Conservation (phyloP, 768 basidiomycete genomes). For the Agaricus sinodeliciosus region DNA sequence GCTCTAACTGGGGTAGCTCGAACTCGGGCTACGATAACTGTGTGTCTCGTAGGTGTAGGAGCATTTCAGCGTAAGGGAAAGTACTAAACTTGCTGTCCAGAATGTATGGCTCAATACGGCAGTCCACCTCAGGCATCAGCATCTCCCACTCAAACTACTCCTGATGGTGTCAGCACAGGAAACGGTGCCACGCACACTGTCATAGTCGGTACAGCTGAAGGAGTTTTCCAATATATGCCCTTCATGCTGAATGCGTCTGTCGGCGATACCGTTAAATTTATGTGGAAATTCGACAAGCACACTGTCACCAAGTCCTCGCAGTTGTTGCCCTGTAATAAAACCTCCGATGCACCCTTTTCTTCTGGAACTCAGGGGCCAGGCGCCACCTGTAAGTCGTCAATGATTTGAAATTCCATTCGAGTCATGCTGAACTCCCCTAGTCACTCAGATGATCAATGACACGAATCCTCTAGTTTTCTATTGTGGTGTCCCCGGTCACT, state of each 20-base stretch:
- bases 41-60: conserved; percentile 51
- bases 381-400: conserved; percentile 50
- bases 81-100: conserved; percentile 22
- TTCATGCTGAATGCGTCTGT: conserved; percentile 70
- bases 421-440: conserved; percentile 24
- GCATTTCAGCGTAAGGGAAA: background rate
- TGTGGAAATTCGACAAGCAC: conserved; percentile 76
- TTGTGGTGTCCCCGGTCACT: conserved; percentile 66
- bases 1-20: conserved; percentile 46
- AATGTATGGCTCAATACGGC: conserved; percentile 63
- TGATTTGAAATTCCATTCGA: background rate
- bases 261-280: conserved; percentile 70
- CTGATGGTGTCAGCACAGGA: conserved; percentile 28
- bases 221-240: conserved; percentile 70
- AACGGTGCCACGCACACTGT: conserved; percentile 64
- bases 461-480: conserved; percentile 71
- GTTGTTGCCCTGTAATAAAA: conserved; percentile 69
- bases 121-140: conserved; percentile 26
- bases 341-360: conserved; percentile 48
- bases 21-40: conserved; percentile 57
- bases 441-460: conserved; percentile 67
- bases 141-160: conserved; percentile 23
- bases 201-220: conserved; percentile 71
- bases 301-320: conserved; percentile 77
- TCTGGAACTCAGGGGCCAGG: conserved; percentile 58